Evolutionary conservation across 2,329 filamentous ascomycete species (phyloP).

Genomic region (Pyricularia sp.): DNA sequence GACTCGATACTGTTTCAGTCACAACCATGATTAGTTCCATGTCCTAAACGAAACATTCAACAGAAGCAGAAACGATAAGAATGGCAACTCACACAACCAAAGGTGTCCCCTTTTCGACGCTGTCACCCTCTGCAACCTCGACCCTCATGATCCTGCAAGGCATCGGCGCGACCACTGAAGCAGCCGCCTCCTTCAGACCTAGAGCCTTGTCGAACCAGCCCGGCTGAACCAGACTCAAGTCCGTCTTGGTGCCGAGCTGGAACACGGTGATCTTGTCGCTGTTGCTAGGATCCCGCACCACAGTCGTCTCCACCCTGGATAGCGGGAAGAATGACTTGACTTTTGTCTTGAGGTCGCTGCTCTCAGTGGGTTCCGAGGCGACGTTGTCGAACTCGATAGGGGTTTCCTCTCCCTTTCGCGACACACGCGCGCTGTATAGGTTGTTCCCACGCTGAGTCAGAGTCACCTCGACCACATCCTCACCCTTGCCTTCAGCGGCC

Average conservation of each 20-base stretch:
- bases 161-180: conserved; percentile 89
- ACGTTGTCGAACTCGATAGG: conserved; percentile 34
- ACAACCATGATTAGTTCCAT: conserved; percentile 15
- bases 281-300: conserved; percentile 48
- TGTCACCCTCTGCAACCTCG: conserved; percentile 73
- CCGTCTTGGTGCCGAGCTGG: conserved; percentile 53
- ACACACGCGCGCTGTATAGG: conserved; percentile 36
- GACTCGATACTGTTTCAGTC: conserved; percentile 57
- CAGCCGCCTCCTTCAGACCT: conserved; percentile 68
- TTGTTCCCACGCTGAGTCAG: conserved; percentile 37
- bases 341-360: conserved; percentile 16
- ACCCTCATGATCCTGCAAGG: conserved; percentile 93
- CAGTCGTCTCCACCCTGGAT: conserved; percentile 68
- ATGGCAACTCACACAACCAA: conserved; percentile 63
- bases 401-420: conserved; percentile 28
- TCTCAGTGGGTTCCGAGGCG: conserved; percentile 14
- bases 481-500: conserved; percentile 34
- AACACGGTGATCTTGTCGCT: conserved; percentile 65
- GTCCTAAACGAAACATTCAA: background rate
- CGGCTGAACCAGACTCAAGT: conserved; percentile 50
- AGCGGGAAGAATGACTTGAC: conserved; percentile 73
- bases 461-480: conserved; percentile 44
- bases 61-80: background rate
- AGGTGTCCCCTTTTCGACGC: conserved; percentile 75
- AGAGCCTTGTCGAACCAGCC: conserved; percentile 82